Evolutionary conservation across 1,139 yeast species (phyloP).

Genomic region (Petasospora fabianii): DNA sequence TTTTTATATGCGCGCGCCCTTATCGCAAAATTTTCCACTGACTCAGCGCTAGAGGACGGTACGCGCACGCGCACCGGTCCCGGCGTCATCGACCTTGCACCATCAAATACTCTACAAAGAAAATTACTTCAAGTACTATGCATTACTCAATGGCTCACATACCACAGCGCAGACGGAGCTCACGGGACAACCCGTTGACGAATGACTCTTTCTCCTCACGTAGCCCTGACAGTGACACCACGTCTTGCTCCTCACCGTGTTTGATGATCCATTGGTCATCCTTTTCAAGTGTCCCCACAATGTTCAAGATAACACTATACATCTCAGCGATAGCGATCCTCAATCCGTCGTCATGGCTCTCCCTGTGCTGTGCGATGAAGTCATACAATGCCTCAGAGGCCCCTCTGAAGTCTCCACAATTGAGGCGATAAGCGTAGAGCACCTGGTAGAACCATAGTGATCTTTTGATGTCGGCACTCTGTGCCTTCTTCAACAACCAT

Average conservation of each 20-base stretch:
- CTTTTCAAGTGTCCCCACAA: slow-evolving; percentile 42
- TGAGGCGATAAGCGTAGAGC: slow-evolving; percentile 52
- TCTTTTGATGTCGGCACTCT: slow-evolving; percentile 27
- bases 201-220: slow-evolving; percentile 16
- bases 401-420: slow-evolving; percentile 46
- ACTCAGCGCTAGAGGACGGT: not conserved
- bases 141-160: too few relatives aligned
- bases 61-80: not conserved
- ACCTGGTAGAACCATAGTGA: slow-evolving; percentile 50
- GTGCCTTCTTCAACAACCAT: slow-evolving; percentile 40
- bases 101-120: too few relatives aligned
- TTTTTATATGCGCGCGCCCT: slow-evolving; percentile 4
- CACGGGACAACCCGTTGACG: not conserved
- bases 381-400: slow-evolving; percentile 55
- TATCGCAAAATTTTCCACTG: slow-evolving; percentile 10
- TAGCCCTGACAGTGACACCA: slow-evolving; percentile 23
- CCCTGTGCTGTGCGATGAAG: slow-evolving; percentile 43
- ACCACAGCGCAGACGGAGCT: not conserved
- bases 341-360: slow-evolving; percentile 9
- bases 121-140: too few relatives aligned
- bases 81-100: slow-evolving; percentile 2
- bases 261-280: slow-evolving; percentile 52
- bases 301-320: slow-evolving; percentile 47
- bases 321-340: slow-evolving; percentile 19
- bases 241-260: slow-evolving; percentile 23